Base-by-base conservation (phyloP, 1,284 basidiomycete genomes). In the Rhodotorula mucilaginosa region DNA sequence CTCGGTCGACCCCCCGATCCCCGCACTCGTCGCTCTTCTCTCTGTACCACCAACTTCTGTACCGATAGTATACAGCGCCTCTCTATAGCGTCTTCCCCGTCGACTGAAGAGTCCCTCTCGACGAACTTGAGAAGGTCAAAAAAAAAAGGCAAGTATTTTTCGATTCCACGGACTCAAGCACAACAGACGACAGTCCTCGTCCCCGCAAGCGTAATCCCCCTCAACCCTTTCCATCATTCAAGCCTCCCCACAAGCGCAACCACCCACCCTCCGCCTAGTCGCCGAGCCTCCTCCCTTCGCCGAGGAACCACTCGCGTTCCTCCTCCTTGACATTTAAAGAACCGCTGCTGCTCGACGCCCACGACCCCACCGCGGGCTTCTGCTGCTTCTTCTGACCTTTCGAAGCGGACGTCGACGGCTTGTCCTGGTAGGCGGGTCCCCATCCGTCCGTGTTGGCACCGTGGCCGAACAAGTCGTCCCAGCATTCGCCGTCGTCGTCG, bases 301-400 rank as follows among this genome's bases (percentile, higher is more conserved):
- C 64, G 16, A 34, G 6, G 64, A 65, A 65, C 58, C 57, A 18
- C 34, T 65, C 47, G 47, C 39, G 46, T 5, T 58, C 64, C 48
- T 58, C 57, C 34, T 65, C 58, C 64, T 58, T 58, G 63, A 56
- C 63, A 2, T 47, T 63, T 29, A 46, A 51, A 5, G 46, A 29
- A 4, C 56, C 56, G 47, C 56, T 47, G 31, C 26, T 29, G 29
- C 47, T 56, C 54, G 54, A 29, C 54, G 54, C 54, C 54, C 26
- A 29, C 39, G 39, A 44, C 39, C 39, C 39, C 13, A 29, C 54
- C 54, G 54, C 26, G 2, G 54, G 12, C n/a, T 16, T 29, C 15
- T 15, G 10, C 54, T n/a, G 2, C 57, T 29, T 48, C 58, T 60
- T 60, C 44, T 47, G n/a, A 23, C 58, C 44, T 44, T 60, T 47